Evolutionary conservation across 805 yeast species (phyloP), one percentile per base, ranked within the genome.

Genomic region (Lipomyces kockii): DNA sequence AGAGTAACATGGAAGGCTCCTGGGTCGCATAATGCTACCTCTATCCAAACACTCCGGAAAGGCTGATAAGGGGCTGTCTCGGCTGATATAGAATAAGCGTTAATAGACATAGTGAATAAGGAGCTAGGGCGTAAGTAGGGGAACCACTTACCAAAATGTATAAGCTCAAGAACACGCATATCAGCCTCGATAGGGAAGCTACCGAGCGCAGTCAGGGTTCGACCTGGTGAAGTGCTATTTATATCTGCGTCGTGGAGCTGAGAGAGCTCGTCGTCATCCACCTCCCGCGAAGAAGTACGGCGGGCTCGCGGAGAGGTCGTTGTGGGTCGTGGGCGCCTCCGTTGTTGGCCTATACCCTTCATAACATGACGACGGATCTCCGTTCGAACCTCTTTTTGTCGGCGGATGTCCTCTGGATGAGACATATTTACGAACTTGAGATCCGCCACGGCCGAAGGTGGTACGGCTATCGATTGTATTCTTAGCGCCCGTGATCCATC

Each of bases 281-380:
- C 51, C 51, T 46, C 51, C 51, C 51, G 51, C 22, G 51, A 46
- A 46, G 51, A 46, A 17, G 51, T 46, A 46, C 22, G 51, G 51
- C 51, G 51, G 51, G 51, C 51, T 46, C 51, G 51, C 11, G 22
- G 51, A 46, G 51, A 46, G 51, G 51, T 46, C 51, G 4, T 46
- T 46, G n/a, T 46, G 51, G 11, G 51, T 46, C 51, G 51, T 46
- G 51, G 51, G 51, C 51, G 51, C 51, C 51, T 46, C 51, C 51
- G 51, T 46, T 46, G 51, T 46, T 46, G 51, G 51, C 51, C 51
- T 46, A 46, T 46, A 46, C 51, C 51, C 51, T 46, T 46, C 51
- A 46, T 46, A 46, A 46, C 51, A 46, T 46, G 51, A 46, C 51
- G 51, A 46, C 51, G 51, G 51, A 46, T 46, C 51, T 46, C 51